Percentiles rank a stretch among this genome's conserved stretches.
These are phyloP conservation scores for Immersiella caudata DNA, from an alignment of 495 filamentous ascomycete species.

Conservation along the genomic window DNA sequence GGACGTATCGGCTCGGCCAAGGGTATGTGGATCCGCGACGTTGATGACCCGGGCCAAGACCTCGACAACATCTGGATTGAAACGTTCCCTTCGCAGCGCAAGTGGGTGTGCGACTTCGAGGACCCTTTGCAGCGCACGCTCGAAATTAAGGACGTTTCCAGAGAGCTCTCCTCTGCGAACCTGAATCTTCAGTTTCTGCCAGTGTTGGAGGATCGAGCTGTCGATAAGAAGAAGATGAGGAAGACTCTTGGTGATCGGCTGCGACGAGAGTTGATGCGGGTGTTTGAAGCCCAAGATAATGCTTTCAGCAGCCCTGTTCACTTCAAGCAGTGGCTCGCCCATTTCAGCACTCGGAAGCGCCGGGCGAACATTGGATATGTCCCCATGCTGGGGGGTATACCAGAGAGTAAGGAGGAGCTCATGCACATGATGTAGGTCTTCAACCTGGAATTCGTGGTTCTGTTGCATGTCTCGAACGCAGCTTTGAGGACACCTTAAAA, in stretches of 20 bases:
- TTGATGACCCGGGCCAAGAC: slow-evolving; percentile 39
- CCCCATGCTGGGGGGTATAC: slow-evolving; percentile 56
- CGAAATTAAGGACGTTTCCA: slow-evolving; percentile 68
- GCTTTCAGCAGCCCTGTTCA: slow-evolving; percentile 53
- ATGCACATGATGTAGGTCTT: slow-evolving; percentile 58
- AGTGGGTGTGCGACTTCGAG: slow-evolving; percentile 65
- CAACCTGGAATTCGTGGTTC: no score
- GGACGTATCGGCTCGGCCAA: slow-evolving; percentile 83
- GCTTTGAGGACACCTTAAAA: no score
- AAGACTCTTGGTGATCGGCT: slow-evolving; percentile 62
- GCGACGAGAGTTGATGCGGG: slow-evolving; percentile 57
- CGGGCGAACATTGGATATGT: slow-evolving; percentile 41
- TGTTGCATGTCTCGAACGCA: no score
- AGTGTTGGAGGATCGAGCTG: slow-evolving; percentile 70
- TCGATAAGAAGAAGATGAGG: slow-evolving; percentile 51
- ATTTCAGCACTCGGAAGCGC: slow-evolving; percentile 39
- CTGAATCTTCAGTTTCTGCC: slow-evolving; percentile 79
- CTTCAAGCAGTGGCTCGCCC: slow-evolving; percentile 61
- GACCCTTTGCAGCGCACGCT: slow-evolving; percentile 63
- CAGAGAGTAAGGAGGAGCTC: slow-evolving; percentile 52
- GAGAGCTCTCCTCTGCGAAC: slow-evolving; percentile 62
- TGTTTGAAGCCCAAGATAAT: slow-evolving; percentile 62
- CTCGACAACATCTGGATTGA: slow-evolving; percentile 66
- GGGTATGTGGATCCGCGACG: slow-evolving; percentile 83
- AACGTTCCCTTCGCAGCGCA: slow-evolving; percentile 76